Base-by-base conservation (phyloP, 1,139 yeast species). In the Magnusiomyces starmeri region DNA sequence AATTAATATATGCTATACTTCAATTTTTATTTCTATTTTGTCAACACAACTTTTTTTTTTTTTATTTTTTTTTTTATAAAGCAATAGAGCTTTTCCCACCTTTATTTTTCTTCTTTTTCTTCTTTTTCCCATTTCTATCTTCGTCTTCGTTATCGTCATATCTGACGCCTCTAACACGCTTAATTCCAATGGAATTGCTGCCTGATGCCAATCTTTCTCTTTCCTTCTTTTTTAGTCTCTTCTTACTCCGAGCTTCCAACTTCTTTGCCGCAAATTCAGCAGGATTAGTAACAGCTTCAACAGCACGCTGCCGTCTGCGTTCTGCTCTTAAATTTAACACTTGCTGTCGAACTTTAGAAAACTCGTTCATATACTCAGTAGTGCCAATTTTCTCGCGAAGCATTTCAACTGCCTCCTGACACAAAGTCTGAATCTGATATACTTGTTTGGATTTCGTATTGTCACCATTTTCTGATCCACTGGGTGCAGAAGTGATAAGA, bases 241-340 rank as follows among this genome's bases (percentile, higher is more conserved):
- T 77, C 61, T 83, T 77, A 49, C 76, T 79, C 69, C 89, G 95
- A 66, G 85, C 86, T 69, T 75, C 83, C 61, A 86, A 65, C 69
- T 85, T 87, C 66, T 85, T 79, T 62, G 77, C 78, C 3, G 96
- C 95, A 24, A 87, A 83, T 43, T 78, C 69, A 21, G 85, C 96
- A 0, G 98, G 98, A 4, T 86, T 85, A 14, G 77, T 76, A 3
- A 90, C 75, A 1, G 90, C 87, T 66, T 87, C 71, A 57, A 85
- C 83, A 0, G 96, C 85, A 54, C 90, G 76, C 64, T 82, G 83
- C 1, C 85, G 77, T 63, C 75, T 82, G 68, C 97, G 80, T 49
- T 87, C 94, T 56, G 77, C 76, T 62, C 97, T 79, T 66, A 88
- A 77, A 29, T 73, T 73, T 43, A 70, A 70, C 21, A 90, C 83